These are phyloP conservation scores for Sutorius australiensis DNA, from an alignment of 768 basidiomycete genomes.

Conservation along the genomic window DNA sequence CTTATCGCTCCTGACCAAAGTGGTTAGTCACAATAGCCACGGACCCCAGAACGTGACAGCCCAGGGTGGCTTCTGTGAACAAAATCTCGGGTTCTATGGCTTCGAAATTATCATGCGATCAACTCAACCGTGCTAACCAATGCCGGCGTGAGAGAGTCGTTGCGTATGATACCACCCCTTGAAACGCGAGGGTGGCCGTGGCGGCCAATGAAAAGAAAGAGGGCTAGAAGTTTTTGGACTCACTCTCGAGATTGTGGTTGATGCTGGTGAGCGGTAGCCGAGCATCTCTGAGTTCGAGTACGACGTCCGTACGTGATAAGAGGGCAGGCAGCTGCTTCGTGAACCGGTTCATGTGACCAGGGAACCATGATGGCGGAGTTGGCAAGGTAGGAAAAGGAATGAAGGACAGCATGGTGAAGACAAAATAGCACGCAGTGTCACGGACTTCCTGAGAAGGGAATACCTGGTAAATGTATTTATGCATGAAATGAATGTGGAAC, in stretches of 20 bases:
- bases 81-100: conserved; percentile 8
- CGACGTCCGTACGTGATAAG: conserved; percentile 80
- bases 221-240: conserved; percentile 16
- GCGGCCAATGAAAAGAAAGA: background rate
- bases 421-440: conserved; percentile 9
- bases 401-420: conserved; percentile 30
- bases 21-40: conserved; percentile 15
- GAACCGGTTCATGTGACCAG: conserved; percentile 93
- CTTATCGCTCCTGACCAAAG: conserved; percentile 50
- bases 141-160: conserved; percentile 22
- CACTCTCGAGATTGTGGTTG: conserved; percentile 85
- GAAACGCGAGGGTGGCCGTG: conserved; percentile 2
- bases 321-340: conserved; percentile 69
- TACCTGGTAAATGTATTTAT: conserved; percentile 4
- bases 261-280: conserved; percentile 92
- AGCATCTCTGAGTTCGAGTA: conserved; percentile 92
- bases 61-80: conserved; percentile 7
- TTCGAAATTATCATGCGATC: conserved; percentile 13
- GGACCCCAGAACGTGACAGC: conserved; percentile 11
- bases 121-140: conserved; percentile 12
- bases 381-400: conserved; percentile 51
- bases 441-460: conserved; percentile 11
- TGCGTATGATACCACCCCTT: conserved; percentile 16
- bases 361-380: conserved; percentile 87
- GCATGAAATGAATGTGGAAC: conserved; percentile 5